phyloP scores from a whole-genome alignment of 2,329 filamentous ascomycete species.

The Pseudocercospora fuligena region DNA sequence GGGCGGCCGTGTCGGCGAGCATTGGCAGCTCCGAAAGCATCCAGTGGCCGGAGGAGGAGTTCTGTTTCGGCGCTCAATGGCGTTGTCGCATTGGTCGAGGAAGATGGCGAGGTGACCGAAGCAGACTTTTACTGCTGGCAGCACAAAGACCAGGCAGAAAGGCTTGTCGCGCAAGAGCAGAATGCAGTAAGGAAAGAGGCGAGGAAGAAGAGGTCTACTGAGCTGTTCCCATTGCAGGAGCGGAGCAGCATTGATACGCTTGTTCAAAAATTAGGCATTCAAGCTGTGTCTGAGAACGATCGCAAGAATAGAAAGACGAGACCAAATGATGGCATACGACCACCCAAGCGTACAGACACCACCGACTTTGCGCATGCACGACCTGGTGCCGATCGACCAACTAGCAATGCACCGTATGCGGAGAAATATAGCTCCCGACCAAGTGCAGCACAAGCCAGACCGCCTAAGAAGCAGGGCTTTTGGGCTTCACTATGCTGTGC shows the following conservation, averaged over 20 bases:
- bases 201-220: conserved; percentile 35
- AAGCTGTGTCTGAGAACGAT: conserved; percentile 22
- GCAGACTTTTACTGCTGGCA: conserved; percentile 88
- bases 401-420: conserved; percentile 1
- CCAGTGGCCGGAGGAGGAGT: conserved; percentile 35
- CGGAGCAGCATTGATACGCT: conserved; percentile 86
- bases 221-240: conserved; percentile 63
- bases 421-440: conserved; percentile 18
- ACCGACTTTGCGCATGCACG: conserved; percentile 23
- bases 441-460: conserved; percentile 19
- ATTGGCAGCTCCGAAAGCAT: conserved; percentile 57
- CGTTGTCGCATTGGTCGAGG: conserved; percentile 49
- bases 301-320: conserved; percentile 17
- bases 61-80: conserved; percentile 31
- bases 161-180: conserved; percentile 20
- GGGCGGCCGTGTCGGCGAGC: conserved; percentile 83
- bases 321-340: conserved; percentile 14
- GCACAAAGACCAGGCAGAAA: conserved; percentile 82
- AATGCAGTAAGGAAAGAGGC: conserved; percentile 23
- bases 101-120: conserved; percentile 59
- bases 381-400: neutral
- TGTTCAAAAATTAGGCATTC: conserved; percentile 71
- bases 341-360: conserved; percentile 23
- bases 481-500: conserved; percentile 51
- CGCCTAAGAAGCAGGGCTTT: conserved; percentile 45